Evolutionary conservation across 2,329 filamentous ascomycete genomes (phyloP).

Genomic region (Hypocreales sp.): DNA sequence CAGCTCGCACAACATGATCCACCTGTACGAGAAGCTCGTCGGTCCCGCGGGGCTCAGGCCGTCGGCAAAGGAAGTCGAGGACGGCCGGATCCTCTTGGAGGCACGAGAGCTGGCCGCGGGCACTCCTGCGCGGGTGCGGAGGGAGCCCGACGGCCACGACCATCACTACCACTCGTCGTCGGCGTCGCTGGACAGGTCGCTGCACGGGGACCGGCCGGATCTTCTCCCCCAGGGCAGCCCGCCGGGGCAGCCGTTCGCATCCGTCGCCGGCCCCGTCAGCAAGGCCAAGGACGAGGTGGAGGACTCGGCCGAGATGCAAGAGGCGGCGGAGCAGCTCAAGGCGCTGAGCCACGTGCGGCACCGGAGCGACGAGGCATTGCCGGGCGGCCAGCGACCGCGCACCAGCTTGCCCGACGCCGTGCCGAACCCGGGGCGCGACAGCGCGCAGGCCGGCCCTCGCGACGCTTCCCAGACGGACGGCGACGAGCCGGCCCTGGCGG

Average conservation of each 20-base stretch:
- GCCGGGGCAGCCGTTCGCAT: constrained; percentile 7
- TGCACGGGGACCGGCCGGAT: constrained; percentile 9
- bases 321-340: constrained; percentile 51
- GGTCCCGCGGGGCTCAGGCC: constrained; percentile 26
- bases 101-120: constrained; percentile 29
- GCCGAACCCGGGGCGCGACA: constrained; percentile 14
- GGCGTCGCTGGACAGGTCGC: constrained; percentile 9
- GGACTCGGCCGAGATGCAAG: constrained; percentile 54
- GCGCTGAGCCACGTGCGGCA: constrained; percentile 48
- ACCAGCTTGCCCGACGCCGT: constrained; percentile 23
- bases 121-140: constrained; percentile 13
- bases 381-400: constrained; percentile 14
- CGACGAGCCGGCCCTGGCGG: constrained; percentile 8
- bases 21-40: constrained; percentile 44
- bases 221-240: constrained; percentile 13
- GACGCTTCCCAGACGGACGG: constrained; percentile 20
- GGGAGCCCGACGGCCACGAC: constrained; percentile 13
- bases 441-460: constrained; percentile 15
- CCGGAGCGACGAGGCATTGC: constrained; percentile 27
- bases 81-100: constrained; percentile 40
- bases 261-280: constrained; percentile 5
- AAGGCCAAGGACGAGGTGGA: constrained; percentile 26
- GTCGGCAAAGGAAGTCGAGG: constrained; percentile 37
- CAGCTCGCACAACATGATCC: constrained; percentile 51
- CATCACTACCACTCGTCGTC: constrained; percentile 10